Evolutionary conservation across 106 monocot species (phyloP), one percentile per base, ranked within the genome.

Genomic region (Acorus gramineus): DNA sequence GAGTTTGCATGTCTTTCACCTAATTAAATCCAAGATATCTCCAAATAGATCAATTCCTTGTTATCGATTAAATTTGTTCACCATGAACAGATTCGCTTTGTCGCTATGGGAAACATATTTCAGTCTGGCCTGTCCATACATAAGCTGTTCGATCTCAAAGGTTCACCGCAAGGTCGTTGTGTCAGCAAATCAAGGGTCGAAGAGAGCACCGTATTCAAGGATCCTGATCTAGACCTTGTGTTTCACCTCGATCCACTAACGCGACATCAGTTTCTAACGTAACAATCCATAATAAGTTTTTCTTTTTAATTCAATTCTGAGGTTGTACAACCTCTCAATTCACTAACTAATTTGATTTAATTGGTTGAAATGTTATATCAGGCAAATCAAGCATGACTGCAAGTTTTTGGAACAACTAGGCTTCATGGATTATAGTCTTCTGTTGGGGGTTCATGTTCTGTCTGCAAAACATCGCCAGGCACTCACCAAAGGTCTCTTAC

Each of bases 321-420:
- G 5, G 5, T 57, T 11, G 14, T 9, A 11, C 0, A 11, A 57
- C 11, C 14, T 6, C 57, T 14, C 10, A 57, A 9, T 57, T 57
- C 6, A 14, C 10, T 11, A 11, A 13, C 10, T 13, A 11, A 11
- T 57, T 11, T 7, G 14, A 5, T 57, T 11, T 14, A 57, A 57
- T 57, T 57, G 11, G 14, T 57, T 11, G 5, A 11, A 11, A 13
- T 67, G 7, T 48, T 13, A 3, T 47, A 50, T 9, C 71, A 78
- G 77, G 50, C 72, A 78, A 72, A 56, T 78, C 12, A 59, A 72
- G 47, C 44, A 14, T 4, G 77, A 78, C 28, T 78, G 77, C 44
- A 55, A 78, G 10, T 78, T 78, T 61, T 50, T 73, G 55, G 73
- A 78, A 57, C 58, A 52, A 46, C 68, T 51, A 43, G 66, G 67